Percentiles rank a stretch among this genome's conserved stretches.
These are phyloP conservation scores for Diaporthe amygdali DNA, from an alignment of 2,329 filamentous ascomycete genomes.

Conservation along the genomic window DNA sequence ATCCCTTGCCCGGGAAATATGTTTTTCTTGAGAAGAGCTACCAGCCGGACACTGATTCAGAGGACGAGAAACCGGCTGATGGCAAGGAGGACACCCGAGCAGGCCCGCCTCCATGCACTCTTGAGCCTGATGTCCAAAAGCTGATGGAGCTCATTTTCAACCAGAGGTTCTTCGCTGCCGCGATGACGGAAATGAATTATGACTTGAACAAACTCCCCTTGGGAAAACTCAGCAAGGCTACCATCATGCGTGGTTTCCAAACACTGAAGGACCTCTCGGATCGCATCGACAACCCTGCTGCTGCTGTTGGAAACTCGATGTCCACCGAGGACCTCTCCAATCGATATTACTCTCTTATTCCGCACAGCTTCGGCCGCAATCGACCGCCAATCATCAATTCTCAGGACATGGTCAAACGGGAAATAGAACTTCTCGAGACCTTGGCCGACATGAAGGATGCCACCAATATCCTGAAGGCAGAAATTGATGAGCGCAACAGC, in stretches of 20 bases:
- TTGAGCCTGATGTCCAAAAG: conserved; percentile 65
- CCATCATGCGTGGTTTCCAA: conserved; percentile 77
- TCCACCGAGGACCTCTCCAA: conserved; percentile 69
- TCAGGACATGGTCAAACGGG: conserved; percentile 67
- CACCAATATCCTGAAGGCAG: conserved; percentile 75
- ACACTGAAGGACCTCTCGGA: conserved; percentile 76
- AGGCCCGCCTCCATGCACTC: conserved; percentile 56
- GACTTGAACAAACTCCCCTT: conserved; percentile 79
- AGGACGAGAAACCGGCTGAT: conserved; percentile 48
- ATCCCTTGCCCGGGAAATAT: conserved; percentile 72
- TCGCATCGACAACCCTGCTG: conserved; percentile 60
- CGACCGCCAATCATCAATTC: conserved; percentile 71
- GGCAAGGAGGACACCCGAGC: conserved; percentile 36
- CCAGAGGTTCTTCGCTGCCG: conserved; percentile 69
- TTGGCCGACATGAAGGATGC: conserved; percentile 87
- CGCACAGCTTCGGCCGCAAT: conserved; percentile 78
- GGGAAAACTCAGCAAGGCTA: conserved; percentile 82
- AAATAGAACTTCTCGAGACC: conserved; percentile 81
- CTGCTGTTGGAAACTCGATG: conserved; percentile 51
- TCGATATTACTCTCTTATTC: conserved; percentile 80
- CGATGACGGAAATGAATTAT: conserved; percentile 72
- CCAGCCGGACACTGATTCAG: conserved; percentile 68
- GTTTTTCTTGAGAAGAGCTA: conserved; percentile 83
- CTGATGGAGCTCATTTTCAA: conserved; percentile 88
- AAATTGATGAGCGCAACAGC: conserved; percentile 53